Evolutionary conservation across 2,329 filamentous ascomycete species (phyloP), one percentile per base, ranked within the genome.

Genomic region (Aureobasidium mangrovei): DNA sequence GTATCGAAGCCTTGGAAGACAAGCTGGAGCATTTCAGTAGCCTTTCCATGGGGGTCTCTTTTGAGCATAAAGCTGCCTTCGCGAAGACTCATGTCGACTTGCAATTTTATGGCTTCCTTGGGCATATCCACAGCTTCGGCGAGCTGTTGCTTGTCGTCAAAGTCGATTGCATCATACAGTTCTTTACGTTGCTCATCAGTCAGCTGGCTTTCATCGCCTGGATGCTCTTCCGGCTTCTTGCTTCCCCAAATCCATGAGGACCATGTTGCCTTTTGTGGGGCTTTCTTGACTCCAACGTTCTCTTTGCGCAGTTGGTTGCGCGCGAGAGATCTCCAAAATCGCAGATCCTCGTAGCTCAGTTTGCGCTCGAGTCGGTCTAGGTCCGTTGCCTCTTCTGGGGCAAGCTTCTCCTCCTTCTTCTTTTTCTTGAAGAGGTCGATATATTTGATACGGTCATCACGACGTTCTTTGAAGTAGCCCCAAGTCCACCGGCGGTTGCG

Each of bases 391-490:
- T 98, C 93, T 6, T 84, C 76, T 0, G 83, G 68, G 0, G 82
- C 78, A 8, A 96, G 72, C 54, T 74, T 75, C 61, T 84, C 80
- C 57, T 87, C 85, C 57, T 83, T 82, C 62, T 81, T 84, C 69
- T 84, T 88, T 73, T 95, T 96, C 71, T 97, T 98, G 79, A 97
- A 99, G 1, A 98, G 74, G 57, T 89, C 83, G 57, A 97, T 96
- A 67, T 98, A 99, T 43, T 82, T 81, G 57, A 82, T 81, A 44
- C 93, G 86, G 63, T 97, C 86, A 67, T 98, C 91, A 61, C 93
- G 82, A 53, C 93, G 84, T 68, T 98, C 91, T 56, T 84, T 86
- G 72, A 98, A 94, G 69, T 90, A 98, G 36, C 81, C 90, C 93
- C 94, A 98, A 0, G 90, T 91, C 91, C 93, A 98, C 57, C 85